Conservation (phyloP, 1,284 basidiomycete genomes). For the Ceratobasidium sp. region DNA sequence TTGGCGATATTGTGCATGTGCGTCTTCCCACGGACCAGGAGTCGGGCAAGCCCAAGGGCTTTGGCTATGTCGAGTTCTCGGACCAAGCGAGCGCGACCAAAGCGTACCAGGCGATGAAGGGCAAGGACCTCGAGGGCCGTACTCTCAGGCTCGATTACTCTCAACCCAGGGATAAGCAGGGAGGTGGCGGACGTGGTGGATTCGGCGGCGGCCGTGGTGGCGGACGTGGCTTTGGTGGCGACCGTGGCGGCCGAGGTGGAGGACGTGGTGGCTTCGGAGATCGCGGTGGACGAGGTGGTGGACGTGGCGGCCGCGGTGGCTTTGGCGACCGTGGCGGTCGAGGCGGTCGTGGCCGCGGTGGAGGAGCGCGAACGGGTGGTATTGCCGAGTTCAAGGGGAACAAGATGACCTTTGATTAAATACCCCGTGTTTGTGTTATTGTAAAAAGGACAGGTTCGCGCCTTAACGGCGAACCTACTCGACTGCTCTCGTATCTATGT, state of each 20-base stretch:
- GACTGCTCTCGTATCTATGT: conserved; percentile 22
- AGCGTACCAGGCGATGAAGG: conserved; percentile 79
- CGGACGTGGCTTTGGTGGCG: conserved; percentile 51
- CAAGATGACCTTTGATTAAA: conserved; percentile 77
- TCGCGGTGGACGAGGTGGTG: conserved; percentile 62
- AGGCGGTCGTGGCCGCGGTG: conserved; percentile 58
- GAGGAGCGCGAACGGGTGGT: conserved; percentile 76
- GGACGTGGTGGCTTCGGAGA: conserved; percentile 54
- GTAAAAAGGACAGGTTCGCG: conserved; percentile 28
- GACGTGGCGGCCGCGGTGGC: conserved; percentile 64
- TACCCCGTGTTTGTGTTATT: conserved; percentile 46
- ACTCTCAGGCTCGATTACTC: conserved; percentile 90
- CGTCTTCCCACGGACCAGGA: conserved; percentile 95
- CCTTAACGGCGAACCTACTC: conserved; percentile 6
- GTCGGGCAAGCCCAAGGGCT: conserved; percentile 92
- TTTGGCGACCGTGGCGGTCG: conserved; percentile 55
- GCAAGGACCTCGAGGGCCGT: conserved; percentile 87
- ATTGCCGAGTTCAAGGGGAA: conserved; percentile 81
- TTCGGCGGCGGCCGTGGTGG: conserved; percentile 58
- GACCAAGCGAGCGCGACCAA: conserved; percentile 85
- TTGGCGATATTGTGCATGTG: conserved; percentile 90
- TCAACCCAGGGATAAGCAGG: conserved; percentile 79
- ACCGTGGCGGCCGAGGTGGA: conserved; percentile 51
- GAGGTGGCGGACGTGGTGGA: conserved; percentile 62
- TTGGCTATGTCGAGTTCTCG: conserved; percentile 96